Evolutionary conservation across 768 basidiomycete species (phyloP), one percentile per base, ranked within the genome.

Genomic region (Sarcodon sp.): DNA sequence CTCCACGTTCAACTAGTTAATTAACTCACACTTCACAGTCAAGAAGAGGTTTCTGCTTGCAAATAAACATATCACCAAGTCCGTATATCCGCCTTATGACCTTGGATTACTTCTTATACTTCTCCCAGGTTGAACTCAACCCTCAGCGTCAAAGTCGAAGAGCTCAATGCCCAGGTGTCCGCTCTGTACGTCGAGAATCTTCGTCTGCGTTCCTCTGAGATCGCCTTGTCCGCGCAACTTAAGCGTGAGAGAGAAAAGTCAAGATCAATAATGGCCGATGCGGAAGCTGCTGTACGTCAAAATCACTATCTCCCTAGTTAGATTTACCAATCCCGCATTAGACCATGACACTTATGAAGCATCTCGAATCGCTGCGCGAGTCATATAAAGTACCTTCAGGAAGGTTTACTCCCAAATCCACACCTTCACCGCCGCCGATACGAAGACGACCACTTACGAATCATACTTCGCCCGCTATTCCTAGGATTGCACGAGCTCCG

Each of bases 61-160:
- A 50, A 90, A 90, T 67, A 89, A 88, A 65, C 87, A 89, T 66
- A 90, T 90, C 60, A 88, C 87, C 21, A 90, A 89, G 87, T 88
- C 55, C 35, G 75, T 62, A 34, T 33, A 9, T 16, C 43, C 13
- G 12, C 31, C 48, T 47, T 46, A 44, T 46, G n/a, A 32, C 45
- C 18, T 37, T n/a, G 39, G 43, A 11, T 9, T 13, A 44, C 6
- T 41, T 9, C 15, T 41, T 6, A 49, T 56, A 27, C 58, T 35
- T 36, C 33, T 45, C 31, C 6, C 55, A 89, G 87, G 61, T 79
- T 89, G 53, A 90, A 90, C 67, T 87, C 87, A 38, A 87, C 84
- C 13, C 71, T 90, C 52, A 87, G 85, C 64, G 71, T 85, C 52
- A 80, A 85, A 43, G 80, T 89, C 58, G 86, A 90, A 62, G 87